phyloP scores from a whole-genome alignment of 2,329 filamentous ascomycete species.

The Fusarium foetens region DNA sequence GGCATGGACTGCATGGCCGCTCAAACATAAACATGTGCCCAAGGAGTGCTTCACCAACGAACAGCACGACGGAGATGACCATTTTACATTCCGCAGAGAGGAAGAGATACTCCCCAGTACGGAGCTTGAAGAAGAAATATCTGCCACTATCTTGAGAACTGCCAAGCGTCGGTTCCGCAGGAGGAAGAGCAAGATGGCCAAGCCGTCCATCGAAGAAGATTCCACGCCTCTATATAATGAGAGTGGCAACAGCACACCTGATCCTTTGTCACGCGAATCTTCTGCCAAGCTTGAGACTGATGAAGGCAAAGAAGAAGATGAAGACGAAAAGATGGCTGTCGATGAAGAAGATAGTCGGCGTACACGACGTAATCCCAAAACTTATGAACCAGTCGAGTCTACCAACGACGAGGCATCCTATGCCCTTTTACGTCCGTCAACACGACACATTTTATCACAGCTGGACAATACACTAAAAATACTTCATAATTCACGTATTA shows the following conservation, averaged over 20 bases:
- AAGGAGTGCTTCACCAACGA: constrained; percentile 61
- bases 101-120: constrained; percentile 63
- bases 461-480: constrained; percentile 76
- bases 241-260: constrained; percentile 13
- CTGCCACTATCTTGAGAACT: constrained; percentile 70
- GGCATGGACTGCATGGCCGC: constrained; percentile 87
- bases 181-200: constrained; percentile 34
- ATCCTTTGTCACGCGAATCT: constrained; percentile 25
- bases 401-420: constrained; percentile 77
- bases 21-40: constrained; percentile 71
- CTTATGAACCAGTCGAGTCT: constrained; percentile 65
- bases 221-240: constrained; percentile 7
- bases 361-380: constrained; percentile 20
- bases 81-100: constrained; percentile 60
- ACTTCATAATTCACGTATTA: constrained; percentile 73
- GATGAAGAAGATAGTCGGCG: constrained; percentile 3
- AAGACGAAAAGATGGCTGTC: constrained; percentile 23
- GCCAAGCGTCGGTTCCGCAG: constrained; percentile 72
- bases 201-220: constrained; percentile 40
- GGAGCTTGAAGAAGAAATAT: constrained; percentile 75
- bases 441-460: constrained; percentile 75
- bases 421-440: constrained; percentile 71
- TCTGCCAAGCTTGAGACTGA: constrained; percentile 28
- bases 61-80: constrained; percentile 58
- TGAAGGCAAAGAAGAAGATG: constrained; percentile 35